A percentile compares a stretch with the other conserved stretches of the same genome.
phyloP scores from a whole-genome alignment of 169 alveolate genomes.

The Cryptosporidium bovis region DNA sequence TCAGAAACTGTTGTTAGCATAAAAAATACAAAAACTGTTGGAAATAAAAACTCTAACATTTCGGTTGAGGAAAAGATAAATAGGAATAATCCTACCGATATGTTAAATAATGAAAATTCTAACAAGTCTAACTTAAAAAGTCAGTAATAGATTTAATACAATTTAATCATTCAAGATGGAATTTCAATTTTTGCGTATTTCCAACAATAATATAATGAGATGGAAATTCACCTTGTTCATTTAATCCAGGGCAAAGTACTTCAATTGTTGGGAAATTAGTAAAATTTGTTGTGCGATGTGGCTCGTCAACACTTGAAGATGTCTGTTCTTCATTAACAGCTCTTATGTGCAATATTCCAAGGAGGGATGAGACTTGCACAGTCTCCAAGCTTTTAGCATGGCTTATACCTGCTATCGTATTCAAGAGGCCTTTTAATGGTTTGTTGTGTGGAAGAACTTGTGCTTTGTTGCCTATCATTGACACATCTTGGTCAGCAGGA shows the following conservation, averaged over 20 bases:
- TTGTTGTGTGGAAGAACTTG: constrained; percentile 60
- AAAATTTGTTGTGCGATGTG: not conserved
- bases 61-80: not conserved
- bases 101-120: not conserved
- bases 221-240: constrained; percentile 72
- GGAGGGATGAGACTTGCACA: constrained; percentile 29
- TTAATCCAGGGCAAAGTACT: constrained; percentile 62
- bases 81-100: constrained; percentile 19
- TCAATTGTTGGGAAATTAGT: constrained; percentile 46
- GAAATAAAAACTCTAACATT: not conserved
- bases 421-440: constrained; percentile 44
- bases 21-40: no score
- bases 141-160: not conserved
- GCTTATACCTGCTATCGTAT: constrained; percentile 61
- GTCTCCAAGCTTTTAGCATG: constrained; percentile 36
- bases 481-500: constrained; percentile 74
- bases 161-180: constrained; percentile 33
- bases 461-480: constrained; percentile 62
- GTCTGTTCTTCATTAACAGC: constrained; percentile 58
- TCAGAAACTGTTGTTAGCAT: no score
- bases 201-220: constrained; percentile 65
- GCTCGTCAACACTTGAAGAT: constrained; percentile 22
- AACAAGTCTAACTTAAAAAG: not conserved
- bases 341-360: constrained; percentile 64
- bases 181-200: constrained; percentile 41